phyloP scores from a whole-genome alignment of 305 asterid genomes.

The Rubia balearica region DNA sequence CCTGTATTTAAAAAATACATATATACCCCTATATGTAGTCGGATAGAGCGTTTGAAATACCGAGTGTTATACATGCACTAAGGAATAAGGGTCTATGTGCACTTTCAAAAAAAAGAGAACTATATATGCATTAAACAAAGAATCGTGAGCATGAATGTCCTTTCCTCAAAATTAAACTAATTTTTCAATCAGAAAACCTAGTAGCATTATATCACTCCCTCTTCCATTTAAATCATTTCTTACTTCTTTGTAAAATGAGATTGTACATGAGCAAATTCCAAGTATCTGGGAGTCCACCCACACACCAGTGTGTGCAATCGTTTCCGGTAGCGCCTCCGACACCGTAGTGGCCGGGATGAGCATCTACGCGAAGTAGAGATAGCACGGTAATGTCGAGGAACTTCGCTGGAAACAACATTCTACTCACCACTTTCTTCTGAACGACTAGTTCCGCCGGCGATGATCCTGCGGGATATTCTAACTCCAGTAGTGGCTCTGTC shows the following conservation, averaged over 20 bases:
- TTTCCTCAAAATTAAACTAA: too few species aligned
- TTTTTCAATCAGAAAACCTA: too few species aligned
- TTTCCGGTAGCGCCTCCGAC: constrained; percentile 1
- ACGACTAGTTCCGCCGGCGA: constrained; percentile 18
- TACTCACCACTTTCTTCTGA: constrained; percentile 21
- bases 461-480: constrained; percentile 19
- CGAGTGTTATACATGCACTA: too few species aligned
- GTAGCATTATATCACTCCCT: background rate
- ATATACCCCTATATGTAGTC: too few species aligned
- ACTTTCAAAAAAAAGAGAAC: too few species aligned
- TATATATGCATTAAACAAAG: too few species aligned
- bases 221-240: background rate
- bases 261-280: constrained; percentile 46
- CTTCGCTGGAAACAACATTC: constrained; percentile 17
- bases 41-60: too few species aligned
- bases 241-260: constrained; percentile 1
- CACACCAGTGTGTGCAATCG: constrained; percentile 39
- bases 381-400: constrained; percentile 31
- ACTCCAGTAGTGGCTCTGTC: constrained; percentile 14
- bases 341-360: constrained; percentile 29
- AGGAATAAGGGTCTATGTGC: too few species aligned
- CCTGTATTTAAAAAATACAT: too few species aligned
- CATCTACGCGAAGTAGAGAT: constrained; percentile 29
- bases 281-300: constrained; percentile 49
- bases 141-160: too few species aligned